Evolutionary conservation across 345 rosid species (phyloP).

Genomic region (Pistacia vera): DNA sequence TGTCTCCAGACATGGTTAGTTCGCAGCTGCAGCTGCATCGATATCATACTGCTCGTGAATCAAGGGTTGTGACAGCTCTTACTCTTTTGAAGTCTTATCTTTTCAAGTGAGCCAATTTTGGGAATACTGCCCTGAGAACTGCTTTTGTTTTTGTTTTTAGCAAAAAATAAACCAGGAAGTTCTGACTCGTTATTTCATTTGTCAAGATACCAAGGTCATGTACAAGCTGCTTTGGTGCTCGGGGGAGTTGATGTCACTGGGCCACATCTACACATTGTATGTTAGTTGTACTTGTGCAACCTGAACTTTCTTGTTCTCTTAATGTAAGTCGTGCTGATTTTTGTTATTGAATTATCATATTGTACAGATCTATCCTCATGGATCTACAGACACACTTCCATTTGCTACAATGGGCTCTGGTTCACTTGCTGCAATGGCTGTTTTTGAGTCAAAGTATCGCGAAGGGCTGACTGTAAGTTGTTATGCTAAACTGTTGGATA

Average conservation of each 20-base stretch:
- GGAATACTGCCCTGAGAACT: not conserved
- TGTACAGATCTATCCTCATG: constrained; percentile 78
- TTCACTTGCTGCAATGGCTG: constrained; percentile 81
- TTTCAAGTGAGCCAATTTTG: constrained; percentile 44
- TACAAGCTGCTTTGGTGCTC: constrained; percentile 77
- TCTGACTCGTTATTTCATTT: constrained; percentile 23
- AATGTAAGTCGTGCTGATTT: not conserved
- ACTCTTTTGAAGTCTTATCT: constrained; percentile 77
- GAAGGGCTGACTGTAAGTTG: constrained; percentile 77
- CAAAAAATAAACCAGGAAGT: not conserved
- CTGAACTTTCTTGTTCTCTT: not conserved
- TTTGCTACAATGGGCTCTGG: constrained; percentile 92
- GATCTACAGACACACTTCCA: constrained; percentile 76
- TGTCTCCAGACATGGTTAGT: constrained; percentile 67
- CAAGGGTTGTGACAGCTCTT: constrained; percentile 73
- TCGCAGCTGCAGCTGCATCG: constrained; percentile 78
- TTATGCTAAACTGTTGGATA: not conserved
- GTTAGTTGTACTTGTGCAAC: constrained; percentile 21
- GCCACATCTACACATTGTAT: constrained; percentile 79
- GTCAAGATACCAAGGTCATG: constrained; percentile 72
- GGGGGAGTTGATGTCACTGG: constrained; percentile 86
- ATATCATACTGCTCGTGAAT: constrained; percentile 74
- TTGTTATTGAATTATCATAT: constrained; percentile 6
- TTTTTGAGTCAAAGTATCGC: constrained; percentile 71
- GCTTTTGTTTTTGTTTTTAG: not conserved